A percentile compares a stretch with the other conserved stretches of the same genome.
Conservation (phyloP, 2,329 filamentous ascomycete species). For the Exophiala dermatitidis region DNA sequence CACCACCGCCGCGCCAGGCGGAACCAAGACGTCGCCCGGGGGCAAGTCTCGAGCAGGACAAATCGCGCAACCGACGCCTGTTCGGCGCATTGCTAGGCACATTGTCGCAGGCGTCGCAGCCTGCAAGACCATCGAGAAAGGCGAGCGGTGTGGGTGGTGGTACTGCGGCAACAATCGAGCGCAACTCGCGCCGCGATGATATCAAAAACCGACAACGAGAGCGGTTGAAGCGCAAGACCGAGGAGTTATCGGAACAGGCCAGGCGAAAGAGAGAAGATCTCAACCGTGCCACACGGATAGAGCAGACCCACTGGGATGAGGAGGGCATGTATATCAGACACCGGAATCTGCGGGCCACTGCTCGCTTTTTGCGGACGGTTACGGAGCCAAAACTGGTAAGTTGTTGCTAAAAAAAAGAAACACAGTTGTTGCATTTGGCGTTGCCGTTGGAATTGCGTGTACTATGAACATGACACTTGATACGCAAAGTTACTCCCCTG, state of each 20-base stretch:
- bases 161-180: conserved; percentile 42
- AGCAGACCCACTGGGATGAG: conserved; percentile 70
- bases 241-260: conserved; percentile 64
- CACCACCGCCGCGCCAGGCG: conserved; percentile 9
- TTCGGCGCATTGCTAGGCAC: conserved; percentile 77
- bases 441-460: background rate
- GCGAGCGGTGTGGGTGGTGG: background rate
- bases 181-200: conserved; percentile 61
- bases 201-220: conserved; percentile 77
- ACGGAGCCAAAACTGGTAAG: conserved; percentile 59
- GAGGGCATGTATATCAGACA: conserved; percentile 54
- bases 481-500: background rate
- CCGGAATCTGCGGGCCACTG: conserved; percentile 61
- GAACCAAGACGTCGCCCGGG: conserved; percentile 9
- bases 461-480: background rate
- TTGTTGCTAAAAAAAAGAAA: background rate
- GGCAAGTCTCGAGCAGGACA: conserved; percentile 58
- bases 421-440: too few relatives aligned
- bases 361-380: conserved; percentile 66
- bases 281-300: conserved; percentile 53
- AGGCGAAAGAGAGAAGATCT: conserved; percentile 59
- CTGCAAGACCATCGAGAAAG: conserved; percentile 5
- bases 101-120: conserved; percentile 54
- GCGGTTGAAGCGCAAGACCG: conserved; percentile 61
- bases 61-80: conserved; percentile 72